These are phyloP conservation scores for Dentipellis sp. DNA, from an alignment of 768 basidiomycete genomes.

Conservation along the genomic window DNA sequence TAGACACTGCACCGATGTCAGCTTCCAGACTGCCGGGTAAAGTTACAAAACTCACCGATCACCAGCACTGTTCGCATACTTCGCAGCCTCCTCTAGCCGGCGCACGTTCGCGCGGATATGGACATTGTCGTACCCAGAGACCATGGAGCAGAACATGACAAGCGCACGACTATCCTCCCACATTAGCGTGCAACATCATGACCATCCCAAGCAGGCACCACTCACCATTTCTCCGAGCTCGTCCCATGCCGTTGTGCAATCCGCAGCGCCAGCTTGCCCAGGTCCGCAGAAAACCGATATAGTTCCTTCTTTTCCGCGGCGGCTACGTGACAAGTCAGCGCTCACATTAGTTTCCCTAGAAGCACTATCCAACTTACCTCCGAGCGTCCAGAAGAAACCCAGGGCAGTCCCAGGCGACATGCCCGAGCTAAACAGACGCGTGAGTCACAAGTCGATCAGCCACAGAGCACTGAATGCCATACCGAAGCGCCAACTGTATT, in stretches of 20 bases:
- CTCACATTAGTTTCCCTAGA: background rate
- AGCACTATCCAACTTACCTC: constrained; percentile 30
- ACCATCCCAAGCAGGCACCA: background rate
- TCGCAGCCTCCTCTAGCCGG: constrained; percentile 51
- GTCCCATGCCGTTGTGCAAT: constrained; percentile 61
- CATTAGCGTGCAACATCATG: background rate
- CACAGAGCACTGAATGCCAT: constrained; percentile 6
- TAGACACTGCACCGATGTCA: constrained; percentile 36
- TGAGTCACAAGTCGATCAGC: background rate
- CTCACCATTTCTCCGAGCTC: constrained; percentile 59
- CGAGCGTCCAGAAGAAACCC: constrained; percentile 67
- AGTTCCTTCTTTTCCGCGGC: constrained; percentile 54
- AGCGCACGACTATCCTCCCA: constrained; percentile 40
- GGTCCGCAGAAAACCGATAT: constrained; percentile 59
- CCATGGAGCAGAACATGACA: constrained; percentile 51
- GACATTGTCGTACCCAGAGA: constrained; percentile 57
- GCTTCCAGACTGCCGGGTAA: background rate
- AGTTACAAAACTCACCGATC: constrained; percentile 37
- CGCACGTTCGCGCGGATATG: constrained; percentile 56
- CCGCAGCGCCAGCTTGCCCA: constrained; percentile 55
- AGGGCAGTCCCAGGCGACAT: constrained; percentile 61
- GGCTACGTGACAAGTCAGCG: constrained; percentile 22
- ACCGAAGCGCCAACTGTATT: constrained; percentile 57
- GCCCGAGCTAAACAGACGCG: constrained; percentile 36
- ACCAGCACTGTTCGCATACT: constrained; percentile 57